Conservation (phyloP, 1,284 basidiomycete genomes). For the Pyrrhoderma noxium region DNA sequence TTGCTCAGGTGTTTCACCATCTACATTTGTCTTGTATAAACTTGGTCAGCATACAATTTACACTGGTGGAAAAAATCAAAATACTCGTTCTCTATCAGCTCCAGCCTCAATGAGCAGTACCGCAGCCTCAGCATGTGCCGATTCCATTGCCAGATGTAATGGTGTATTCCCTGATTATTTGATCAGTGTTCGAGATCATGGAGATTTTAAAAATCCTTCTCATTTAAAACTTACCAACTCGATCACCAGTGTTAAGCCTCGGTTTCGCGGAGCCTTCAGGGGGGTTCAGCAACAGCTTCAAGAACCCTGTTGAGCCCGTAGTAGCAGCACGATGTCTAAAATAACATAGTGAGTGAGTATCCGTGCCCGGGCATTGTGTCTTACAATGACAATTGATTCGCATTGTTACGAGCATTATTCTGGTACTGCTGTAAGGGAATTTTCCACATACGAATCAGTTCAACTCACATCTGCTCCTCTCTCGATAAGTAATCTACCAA, state of each 20-base stretch:
- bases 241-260: conserved; percentile 79
- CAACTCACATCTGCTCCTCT: conserved; percentile 78
- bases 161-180: conserved; percentile 75
- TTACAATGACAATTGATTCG: conserved; percentile 83
- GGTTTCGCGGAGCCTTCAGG: conserved; percentile 71
- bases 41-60: background rate
- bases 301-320: conserved; percentile 83
- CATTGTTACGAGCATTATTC: conserved; percentile 89
- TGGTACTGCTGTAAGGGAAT: conserved; percentile 30
- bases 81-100: conserved; percentile 80
- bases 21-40: conserved; percentile 62
- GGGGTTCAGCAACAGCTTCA: conserved; percentile 71
- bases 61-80: conserved; percentile 24
- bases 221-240: conserved; percentile 52
- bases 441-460: background rate
- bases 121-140: conserved; percentile 84
- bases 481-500: conserved; percentile 77
- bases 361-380: conserved; percentile 28
- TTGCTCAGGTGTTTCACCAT: conserved; percentile 78
- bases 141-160: conserved; percentile 93
- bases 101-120: conserved; percentile 88
- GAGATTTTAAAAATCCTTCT: too few species aligned
- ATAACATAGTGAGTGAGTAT: conserved; percentile 17
- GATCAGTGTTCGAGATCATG: too few species aligned
- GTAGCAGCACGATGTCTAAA: conserved; percentile 88